Percentiles rank a stretch among this genome's conserved stretches.
phyloP scores from a whole-genome alignment of 2,329 filamentous ascomycete genomes.

The Tolypocladium tropicale region DNA sequence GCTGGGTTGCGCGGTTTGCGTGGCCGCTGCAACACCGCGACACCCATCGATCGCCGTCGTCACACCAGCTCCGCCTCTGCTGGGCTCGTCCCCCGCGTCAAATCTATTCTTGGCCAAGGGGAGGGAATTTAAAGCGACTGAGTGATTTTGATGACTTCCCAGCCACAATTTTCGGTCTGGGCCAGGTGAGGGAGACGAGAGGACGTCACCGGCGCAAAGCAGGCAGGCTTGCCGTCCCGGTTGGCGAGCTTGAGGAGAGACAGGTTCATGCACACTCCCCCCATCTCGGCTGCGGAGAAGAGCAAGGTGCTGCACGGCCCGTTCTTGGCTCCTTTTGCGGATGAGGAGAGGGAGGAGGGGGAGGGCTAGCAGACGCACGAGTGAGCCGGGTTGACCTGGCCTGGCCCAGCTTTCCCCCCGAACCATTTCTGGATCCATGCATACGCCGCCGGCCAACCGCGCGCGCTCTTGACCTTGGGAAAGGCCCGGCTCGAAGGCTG shows the following conservation, averaged over 20 bases:
- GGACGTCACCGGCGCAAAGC: neutral
- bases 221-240: neutral
- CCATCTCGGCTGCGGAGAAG: neutral
- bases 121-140: neutral
- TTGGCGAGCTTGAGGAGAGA: neutral
- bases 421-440: neutral
- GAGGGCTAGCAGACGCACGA: too few relatives aligned
- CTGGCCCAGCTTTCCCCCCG: neutral
- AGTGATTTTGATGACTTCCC: neutral
- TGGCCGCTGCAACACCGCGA: neutral
- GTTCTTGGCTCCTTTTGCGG: neutral
- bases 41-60: neutral
- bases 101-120: neutral
- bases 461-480: neutral
- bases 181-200: neutral
- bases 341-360: neutral
- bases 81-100: too few relatives aligned
- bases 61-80: neutral
- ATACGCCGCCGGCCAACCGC: neutral
- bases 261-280: constrained; percentile 1
- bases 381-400: neutral
- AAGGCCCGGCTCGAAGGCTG: neutral
- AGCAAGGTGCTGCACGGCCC: neutral
- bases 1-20: neutral
- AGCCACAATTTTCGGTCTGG: neutral